Conservation (phyloP, 2,329 filamentous ascomycete genomes). For the Capronia epimyces region DNA sequence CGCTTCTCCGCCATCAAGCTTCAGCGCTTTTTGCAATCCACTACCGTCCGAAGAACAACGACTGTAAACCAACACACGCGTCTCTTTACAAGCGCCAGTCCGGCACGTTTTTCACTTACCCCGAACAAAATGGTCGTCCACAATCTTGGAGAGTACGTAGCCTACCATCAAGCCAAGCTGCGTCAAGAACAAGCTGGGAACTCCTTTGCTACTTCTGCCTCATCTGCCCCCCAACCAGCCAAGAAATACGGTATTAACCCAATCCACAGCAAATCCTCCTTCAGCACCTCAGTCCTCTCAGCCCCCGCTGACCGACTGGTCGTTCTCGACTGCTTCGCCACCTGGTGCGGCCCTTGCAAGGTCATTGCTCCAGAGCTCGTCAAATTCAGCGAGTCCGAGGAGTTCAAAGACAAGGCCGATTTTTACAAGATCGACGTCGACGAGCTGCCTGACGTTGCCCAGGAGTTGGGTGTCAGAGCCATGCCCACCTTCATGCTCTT, state of each 20-base stretch:
- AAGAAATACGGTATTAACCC: constrained; percentile 30
- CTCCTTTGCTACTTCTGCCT: constrained; percentile 7
- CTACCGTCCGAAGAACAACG: constrained; percentile 4
- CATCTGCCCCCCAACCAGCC: constrained; percentile 10
- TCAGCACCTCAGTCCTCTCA: constrained; percentile 49
- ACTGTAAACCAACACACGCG: constrained; percentile 9
- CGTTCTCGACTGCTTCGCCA: constrained; percentile 80
- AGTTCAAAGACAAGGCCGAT: constrained; percentile 55
- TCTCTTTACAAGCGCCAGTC: constrained; percentile 31
- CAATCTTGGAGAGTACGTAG: constrained; percentile 34
- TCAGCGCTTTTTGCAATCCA: constrained; percentile 14
- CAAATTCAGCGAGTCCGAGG: constrained; percentile 51
- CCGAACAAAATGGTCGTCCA: constrained; percentile 44
- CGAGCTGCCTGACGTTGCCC: constrained; percentile 65
- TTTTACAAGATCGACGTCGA: constrained; percentile 95
- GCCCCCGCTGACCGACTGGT: constrained; percentile 53
- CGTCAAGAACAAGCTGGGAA: constrained; percentile 24
- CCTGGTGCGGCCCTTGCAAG: constrained; percentile 95
- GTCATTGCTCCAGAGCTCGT: constrained; percentile 69
- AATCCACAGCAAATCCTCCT: constrained; percentile 53
- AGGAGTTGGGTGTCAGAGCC: constrained; percentile 73
- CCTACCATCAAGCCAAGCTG: constrained; percentile 29
- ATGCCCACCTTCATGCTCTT: constrained; percentile 91
- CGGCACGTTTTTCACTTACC: constrained; percentile 42
- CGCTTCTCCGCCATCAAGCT: constrained; percentile 17